Evolutionary conservation across 768 basidiomycete species (phyloP).

Genomic region (Coprinopsis sp.): DNA sequence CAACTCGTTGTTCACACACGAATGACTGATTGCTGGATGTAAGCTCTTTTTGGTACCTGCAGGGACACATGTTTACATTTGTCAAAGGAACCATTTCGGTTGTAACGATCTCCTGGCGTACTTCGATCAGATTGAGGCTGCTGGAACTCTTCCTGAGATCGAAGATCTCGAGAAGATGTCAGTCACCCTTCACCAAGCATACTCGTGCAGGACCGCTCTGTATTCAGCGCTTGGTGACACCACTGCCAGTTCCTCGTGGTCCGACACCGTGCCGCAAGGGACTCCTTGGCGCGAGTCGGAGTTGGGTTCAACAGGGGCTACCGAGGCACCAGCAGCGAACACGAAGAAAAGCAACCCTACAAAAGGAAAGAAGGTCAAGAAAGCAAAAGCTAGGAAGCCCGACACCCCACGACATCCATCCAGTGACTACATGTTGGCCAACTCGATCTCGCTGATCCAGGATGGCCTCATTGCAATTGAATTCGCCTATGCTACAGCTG

Average conservation of each 20-base stretch:
- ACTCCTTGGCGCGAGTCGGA: conserved; percentile 3
- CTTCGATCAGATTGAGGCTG: conserved; percentile 7
- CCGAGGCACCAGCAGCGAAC: neutral
- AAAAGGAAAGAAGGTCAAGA: too few relatives aligned
- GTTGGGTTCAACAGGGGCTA: neutral
- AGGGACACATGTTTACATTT: neutral
- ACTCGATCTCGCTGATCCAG: conserved; percentile 21
- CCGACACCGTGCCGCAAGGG: conserved; percentile 2
- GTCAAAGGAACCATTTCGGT: conserved; percentile 5
- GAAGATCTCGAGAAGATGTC: conserved; percentile 15
- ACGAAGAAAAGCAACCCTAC: too few relatives aligned
- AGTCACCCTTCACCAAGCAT: conserved; percentile 1
- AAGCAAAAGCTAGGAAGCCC: too few relatives aligned
- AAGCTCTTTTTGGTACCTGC: conserved; percentile 1
- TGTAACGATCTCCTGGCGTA: conserved; percentile 15
- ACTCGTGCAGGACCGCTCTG: conserved; percentile 5
- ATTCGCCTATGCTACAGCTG: conserved; percentile 19
- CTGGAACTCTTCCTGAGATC: conserved; percentile 12
- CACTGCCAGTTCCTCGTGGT: conserved; percentile 1
- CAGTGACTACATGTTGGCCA: conserved; percentile 21
- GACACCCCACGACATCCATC: conserved; percentile 2
- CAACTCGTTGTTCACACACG: conserved; percentile 24
- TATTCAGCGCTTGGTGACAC: conserved; percentile 8
- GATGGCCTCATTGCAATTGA: conserved; percentile 23
- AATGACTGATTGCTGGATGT: conserved; percentile 33